phyloP scores from a whole-genome alignment of 129 eudicot species.

The Lonicera japonica region DNA sequence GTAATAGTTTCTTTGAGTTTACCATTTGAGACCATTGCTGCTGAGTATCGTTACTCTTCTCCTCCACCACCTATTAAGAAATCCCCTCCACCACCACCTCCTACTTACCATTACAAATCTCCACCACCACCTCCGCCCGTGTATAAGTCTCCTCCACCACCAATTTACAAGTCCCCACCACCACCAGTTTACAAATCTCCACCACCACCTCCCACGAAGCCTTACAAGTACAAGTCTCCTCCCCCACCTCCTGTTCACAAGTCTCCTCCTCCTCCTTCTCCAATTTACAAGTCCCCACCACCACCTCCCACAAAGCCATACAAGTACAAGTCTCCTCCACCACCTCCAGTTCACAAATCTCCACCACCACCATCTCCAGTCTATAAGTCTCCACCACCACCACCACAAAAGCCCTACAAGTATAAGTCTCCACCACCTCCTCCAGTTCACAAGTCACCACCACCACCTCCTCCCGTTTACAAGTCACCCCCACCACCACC shows the following conservation, averaged over 20 bases:
- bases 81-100: not conserved
- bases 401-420: slow-evolving; percentile 16
- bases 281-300: not conserved
- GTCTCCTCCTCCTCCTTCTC: not conserved
- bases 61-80: slow-evolving; percentile 31
- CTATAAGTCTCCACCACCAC: slow-evolving; percentile 18
- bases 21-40: slow-evolving; percentile 29
- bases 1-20: slow-evolving; percentile 31
- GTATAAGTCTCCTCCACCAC: not conserved
- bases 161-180: not conserved
- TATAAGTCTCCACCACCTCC: slow-evolving; percentile 38
- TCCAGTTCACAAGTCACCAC: not conserved
- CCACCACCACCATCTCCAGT: slow-evolving; percentile 1
- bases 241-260: not conserved
- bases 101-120: not conserved
- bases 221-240: not conserved
- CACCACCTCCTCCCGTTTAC: not conserved
- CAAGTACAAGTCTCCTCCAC: slow-evolving; percentile 21
- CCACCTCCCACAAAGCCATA: not conserved
- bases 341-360: not conserved
- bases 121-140: not conserved
- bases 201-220: not conserved
- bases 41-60: slow-evolving; percentile 26
- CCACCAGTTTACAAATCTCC: not conserved
- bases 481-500: not conserved